Evolutionary conservation across 2,329 filamentous ascomycete species (phyloP).

Genomic region (Ophiostoma ips): DNA sequence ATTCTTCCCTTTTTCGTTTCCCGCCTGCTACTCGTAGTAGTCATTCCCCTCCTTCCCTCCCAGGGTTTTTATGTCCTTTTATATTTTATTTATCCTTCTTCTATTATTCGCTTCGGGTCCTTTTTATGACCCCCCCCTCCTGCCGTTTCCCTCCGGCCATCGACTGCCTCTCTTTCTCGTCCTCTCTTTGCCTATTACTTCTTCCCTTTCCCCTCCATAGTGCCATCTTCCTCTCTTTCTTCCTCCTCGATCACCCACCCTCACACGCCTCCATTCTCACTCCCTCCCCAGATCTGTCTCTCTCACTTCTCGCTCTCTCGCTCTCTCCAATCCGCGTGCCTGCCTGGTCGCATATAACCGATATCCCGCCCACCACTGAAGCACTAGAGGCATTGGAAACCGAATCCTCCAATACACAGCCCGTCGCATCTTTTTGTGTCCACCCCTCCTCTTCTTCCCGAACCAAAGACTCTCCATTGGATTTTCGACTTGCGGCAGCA

Average conservation of each 20-base stretch:
- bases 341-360: neutral
- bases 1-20: slow-evolving; percentile 2
- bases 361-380: neutral
- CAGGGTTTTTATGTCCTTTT: neutral
- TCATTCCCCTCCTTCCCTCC: slow-evolving; percentile 2
- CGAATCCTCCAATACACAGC: too few relatives aligned
- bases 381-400: neutral
- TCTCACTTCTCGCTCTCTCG: neutral
- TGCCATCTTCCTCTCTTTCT: neutral
- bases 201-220: neutral
- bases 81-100: slow-evolving; percentile 1
- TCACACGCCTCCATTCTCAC: too few relatives aligned
- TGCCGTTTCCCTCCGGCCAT: slow-evolving; percentile 1
- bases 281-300: too few relatives aligned
- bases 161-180: neutral
- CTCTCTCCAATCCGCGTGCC: neutral
- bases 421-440: neutral
- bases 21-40: neutral
- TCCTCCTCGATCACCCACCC: neutral
- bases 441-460: neutral
- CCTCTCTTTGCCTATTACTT: neutral
- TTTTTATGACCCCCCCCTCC: slow-evolving; percentile 1
- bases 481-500: too few relatives aligned
- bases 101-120: neutral
- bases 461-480: neutral